These are phyloP conservation scores for Leishmania guyanensis DNA, from an alignment of 208 protist species.

Conservation along the genomic window DNA sequence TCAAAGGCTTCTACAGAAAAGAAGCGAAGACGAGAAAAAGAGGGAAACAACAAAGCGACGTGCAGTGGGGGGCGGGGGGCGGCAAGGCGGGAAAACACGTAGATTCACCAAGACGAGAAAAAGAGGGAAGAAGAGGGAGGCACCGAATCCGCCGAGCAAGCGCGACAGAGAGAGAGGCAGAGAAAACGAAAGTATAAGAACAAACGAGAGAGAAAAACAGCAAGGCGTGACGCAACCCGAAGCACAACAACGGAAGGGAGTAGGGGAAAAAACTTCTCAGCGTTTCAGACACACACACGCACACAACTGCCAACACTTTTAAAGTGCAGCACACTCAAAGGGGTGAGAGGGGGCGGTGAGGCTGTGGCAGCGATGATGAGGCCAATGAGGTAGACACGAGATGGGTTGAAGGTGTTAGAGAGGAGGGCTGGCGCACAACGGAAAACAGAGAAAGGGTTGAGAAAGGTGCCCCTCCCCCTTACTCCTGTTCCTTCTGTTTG, in stretches of 20 bases:
- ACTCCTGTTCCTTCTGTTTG: not conserved
- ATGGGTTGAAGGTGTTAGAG: not conserved
- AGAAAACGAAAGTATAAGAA: not conserved
- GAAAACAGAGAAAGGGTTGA: not conserved
- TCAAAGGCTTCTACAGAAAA: not conserved
- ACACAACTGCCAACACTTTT: not conserved
- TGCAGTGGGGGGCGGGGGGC: not conserved
- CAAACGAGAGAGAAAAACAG: not conserved
- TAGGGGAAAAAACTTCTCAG: not conserved
- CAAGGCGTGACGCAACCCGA: not conserved
- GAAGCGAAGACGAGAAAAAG: not conserved
- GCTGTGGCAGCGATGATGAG: not conserved
- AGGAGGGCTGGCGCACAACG: not conserved
- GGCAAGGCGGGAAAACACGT: not conserved
- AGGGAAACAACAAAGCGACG: not conserved
- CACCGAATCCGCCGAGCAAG: not conserved
- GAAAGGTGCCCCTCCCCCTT: not conserved
- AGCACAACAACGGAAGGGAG: not conserved
- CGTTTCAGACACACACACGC: not conserved
- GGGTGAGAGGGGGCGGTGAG: not conserved
- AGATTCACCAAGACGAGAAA: not conserved
- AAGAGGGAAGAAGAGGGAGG: not conserved
- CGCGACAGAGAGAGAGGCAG: not conserved
- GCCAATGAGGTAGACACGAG: not conserved
- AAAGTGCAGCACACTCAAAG: not conserved